Percentiles rank a stretch among this genome's conserved stretches.
phyloP scores from a whole-genome alignment of 371 early-diverging fungal species.

The Capillidium rhysosporum region DNA sequence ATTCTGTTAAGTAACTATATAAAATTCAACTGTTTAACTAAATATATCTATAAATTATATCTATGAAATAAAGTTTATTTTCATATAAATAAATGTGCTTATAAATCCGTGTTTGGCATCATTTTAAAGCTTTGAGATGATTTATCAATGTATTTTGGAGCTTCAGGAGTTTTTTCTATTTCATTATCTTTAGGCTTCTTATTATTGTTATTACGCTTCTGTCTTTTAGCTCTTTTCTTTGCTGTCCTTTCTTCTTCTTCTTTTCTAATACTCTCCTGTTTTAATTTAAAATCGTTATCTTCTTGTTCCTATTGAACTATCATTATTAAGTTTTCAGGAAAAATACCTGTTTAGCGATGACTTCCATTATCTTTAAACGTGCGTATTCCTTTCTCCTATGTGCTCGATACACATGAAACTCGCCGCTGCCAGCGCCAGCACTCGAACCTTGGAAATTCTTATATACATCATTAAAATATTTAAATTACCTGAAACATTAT shows the following conservation, averaged over 20 bases:
- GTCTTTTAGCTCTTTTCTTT: conserved; percentile 3
- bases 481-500: conserved; percentile 47
- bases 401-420: conserved; percentile 86
- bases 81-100: too few species aligned
- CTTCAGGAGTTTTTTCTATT: not conserved
- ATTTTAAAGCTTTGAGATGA: not conserved
- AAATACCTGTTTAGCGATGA: conserved; percentile 43
- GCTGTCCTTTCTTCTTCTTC: conserved; percentile 1
- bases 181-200: not conserved
- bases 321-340: not conserved
- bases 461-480: not conserved
- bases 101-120: not conserved
- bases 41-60: too few species aligned
- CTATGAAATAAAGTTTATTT: too few species aligned
- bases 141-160: not conserved
- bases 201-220: not conserved
- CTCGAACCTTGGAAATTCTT: conserved; percentile 39
- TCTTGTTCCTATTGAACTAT: not conserved
- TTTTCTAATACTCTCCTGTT: not conserved
- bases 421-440: conserved; percentile 92
- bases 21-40: too few species aligned
- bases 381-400: conserved; percentile 72
- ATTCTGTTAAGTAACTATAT: too few species aligned
- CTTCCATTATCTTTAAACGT: conserved; percentile 56
- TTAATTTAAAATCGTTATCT: not conserved